A percentile compares a stretch with the other conserved stretches of the same genome.
These are phyloP conservation scores for Geotrichum histeridarum DNA, from an alignment of 1,139 yeast species.

Conservation along the genomic window DNA sequence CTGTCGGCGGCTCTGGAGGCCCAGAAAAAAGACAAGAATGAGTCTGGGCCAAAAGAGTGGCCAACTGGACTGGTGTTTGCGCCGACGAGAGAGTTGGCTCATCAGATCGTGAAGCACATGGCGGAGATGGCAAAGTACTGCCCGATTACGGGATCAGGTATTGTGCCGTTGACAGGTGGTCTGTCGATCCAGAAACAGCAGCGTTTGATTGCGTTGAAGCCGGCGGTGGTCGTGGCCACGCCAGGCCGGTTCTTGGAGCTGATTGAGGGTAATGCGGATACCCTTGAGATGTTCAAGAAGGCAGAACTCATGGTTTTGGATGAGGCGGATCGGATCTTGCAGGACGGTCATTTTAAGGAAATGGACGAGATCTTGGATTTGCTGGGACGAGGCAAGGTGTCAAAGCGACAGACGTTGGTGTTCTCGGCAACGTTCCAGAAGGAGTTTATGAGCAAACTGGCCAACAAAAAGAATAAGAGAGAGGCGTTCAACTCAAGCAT, in stretches of 20 bases:
- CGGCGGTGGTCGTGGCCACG: slow-evolving; percentile 86
- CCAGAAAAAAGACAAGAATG: slow-evolving; percentile 16
- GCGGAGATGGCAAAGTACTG: slow-evolving; percentile 55
- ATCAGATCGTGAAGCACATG: slow-evolving; percentile 83
- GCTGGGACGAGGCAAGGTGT: slow-evolving; percentile 39
- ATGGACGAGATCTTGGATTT: slow-evolving; percentile 70
- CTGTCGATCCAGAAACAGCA: slow-evolving; percentile 89
- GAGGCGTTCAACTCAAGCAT: slow-evolving; percentile 18
- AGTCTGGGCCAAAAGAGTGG: slow-evolving; percentile 27
- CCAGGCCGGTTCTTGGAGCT: slow-evolving; percentile 92
- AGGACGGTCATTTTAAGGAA: slow-evolving; percentile 95
- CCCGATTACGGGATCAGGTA: slow-evolving; percentile 49
- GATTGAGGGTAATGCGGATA: slow-evolving; percentile 54
- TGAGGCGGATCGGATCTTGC: slow-evolving; percentile 95
- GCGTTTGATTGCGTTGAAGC: slow-evolving; percentile 64
- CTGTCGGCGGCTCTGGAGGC: slow-evolving; percentile 21
- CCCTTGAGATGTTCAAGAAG: slow-evolving; percentile 51
- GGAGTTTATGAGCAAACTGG: slow-evolving; percentile 73
- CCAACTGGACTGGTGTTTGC: slow-evolving; percentile 82
- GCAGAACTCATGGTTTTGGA: slow-evolving; percentile 76
- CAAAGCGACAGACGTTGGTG: slow-evolving; percentile 83
- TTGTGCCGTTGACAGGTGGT: slow-evolving; percentile 90
- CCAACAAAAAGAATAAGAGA: slow-evolving; percentile 39
- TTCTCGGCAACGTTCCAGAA: slow-evolving; percentile 91
- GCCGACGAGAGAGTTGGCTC: slow-evolving; percentile 95